Base-by-base conservation (phyloP, 2,329 filamentous ascomycete genomes). In the Dothistroma pini region DNA sequence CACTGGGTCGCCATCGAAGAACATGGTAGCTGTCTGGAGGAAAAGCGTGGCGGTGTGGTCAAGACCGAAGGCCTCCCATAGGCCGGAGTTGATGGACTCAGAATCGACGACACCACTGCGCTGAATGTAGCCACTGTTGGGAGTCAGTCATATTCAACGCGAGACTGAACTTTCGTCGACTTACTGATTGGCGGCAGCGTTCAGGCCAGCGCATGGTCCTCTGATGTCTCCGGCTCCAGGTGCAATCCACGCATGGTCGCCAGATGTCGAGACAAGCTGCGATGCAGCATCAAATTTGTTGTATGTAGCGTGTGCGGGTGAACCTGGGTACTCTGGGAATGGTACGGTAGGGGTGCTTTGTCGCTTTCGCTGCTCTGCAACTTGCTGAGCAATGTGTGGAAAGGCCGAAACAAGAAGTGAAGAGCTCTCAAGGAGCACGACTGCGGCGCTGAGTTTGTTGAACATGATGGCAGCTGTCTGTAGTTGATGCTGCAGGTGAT, bases 181-280 rank as follows among this genome's bases (percentile, higher is more conserved):
- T 16, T 61, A 57, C 55, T 71, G 70, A 50, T 72, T 72, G 35
- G 71, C 71, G 35, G 61, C 60, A 14, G 64, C 64, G 48, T 63
- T 63, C 49, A 69, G 53, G 35, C 62, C 67, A 16, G 69, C 65
- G 48, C 68, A 71, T 44, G 70, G 70, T 38, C 69, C 69, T 38
- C 69, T 62, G n/a, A 76, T 60, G 19, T 67, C 63, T 48, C 35
- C 48, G 4, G 59, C 49, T 5, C 61, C 63, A n/a, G 67, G 67
- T 14, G 60, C 58, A 21, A 38, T 50, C 32, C 55, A 73, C 21
- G 62, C 69, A 54, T 72, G 65, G 1, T 66, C 60, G n/a, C 71
- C 71, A 32, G 66, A 65, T 12, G 60, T 66, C 21, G 65, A 67
- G 31, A 73, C 64, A 19, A 64, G 63, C 52, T 73, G 71, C 14